Conservation (phyloP, 2,329 filamentous ascomycete genomes). For the Phaeosphaeria sp. region DNA sequence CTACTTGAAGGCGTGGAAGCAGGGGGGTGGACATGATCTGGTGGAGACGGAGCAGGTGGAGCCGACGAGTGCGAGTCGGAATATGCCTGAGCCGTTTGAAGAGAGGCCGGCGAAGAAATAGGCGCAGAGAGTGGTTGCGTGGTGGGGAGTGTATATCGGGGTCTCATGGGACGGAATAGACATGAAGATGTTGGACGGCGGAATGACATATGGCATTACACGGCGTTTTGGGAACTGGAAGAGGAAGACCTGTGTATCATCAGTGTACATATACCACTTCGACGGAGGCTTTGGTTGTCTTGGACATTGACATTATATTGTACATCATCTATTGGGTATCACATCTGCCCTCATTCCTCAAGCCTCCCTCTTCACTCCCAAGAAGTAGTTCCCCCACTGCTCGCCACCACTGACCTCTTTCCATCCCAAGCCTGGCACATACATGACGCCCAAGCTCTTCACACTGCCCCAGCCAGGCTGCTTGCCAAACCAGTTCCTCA, state of each 20-base stretch:
- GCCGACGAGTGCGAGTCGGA: constrained; percentile 9
- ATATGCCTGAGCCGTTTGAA: constrained; percentile 36
- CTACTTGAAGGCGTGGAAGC: constrained; percentile 45
- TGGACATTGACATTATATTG: constrained; percentile 11
- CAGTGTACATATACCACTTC: constrained; percentile 8
- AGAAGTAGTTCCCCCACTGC: constrained; percentile 94
- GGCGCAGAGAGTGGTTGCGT: neutral
- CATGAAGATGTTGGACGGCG: neutral
- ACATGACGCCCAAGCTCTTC: constrained; percentile 80
- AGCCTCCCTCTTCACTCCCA: constrained; percentile 71
- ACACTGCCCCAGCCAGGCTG: constrained; percentile 54
- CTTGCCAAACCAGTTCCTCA: constrained; percentile 58
- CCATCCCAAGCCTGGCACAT: constrained; percentile 91
- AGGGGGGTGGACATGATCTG: constrained; percentile 36
- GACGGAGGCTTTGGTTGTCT: neutral
- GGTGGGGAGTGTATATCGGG: neutral
- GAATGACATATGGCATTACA: constrained; percentile 1
- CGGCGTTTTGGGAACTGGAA: constrained; percentile 1
- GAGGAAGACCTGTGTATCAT: constrained; percentile 1
- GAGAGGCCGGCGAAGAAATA: constrained; percentile 23
- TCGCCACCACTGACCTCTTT: constrained; percentile 81
- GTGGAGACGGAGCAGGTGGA: constrained; percentile 15
- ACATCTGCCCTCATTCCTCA: constrained; percentile 16
- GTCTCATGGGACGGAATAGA: no score
- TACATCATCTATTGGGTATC: constrained; percentile 32